phyloP scores from a whole-genome alignment of 345 rosid species.

The Aegle marmelos region DNA sequence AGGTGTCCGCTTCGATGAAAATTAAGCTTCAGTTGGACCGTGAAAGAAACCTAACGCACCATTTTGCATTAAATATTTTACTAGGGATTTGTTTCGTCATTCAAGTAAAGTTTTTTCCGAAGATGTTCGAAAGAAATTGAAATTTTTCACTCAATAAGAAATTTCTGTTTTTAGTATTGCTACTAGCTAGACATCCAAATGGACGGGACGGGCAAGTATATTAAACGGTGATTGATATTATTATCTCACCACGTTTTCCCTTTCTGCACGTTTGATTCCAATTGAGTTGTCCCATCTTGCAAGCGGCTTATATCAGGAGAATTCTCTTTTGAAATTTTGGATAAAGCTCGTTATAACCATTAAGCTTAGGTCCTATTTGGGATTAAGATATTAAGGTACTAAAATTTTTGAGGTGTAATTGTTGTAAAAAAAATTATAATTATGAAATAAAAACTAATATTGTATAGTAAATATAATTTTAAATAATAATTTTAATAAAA shows the following conservation, averaged over 20 bases:
- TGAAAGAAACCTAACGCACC: neutral
- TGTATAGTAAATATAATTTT: too few relatives aligned
- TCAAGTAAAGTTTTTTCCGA: neutral
- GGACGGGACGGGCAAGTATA: too few relatives aligned
- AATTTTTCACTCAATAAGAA: neutral
- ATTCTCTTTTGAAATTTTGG: neutral
- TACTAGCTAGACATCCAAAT: too few relatives aligned
- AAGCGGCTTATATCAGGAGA: neutral
- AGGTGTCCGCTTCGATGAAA: neutral
- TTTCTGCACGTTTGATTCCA: neutral
- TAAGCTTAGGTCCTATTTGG: too few relatives aligned
- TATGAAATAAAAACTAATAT: too few relatives aligned
- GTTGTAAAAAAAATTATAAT: too few relatives aligned
- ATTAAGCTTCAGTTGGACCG: neutral
- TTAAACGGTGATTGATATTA: neutral
- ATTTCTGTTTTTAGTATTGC: too few relatives aligned
- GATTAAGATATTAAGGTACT: too few relatives aligned
- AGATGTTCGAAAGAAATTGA: too few relatives aligned
- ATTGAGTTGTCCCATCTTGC: neutral
- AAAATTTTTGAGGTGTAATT: too few relatives aligned
- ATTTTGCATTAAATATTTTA: neutral
- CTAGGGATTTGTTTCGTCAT: neutral
- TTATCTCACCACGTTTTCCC: neutral
- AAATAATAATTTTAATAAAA: too few relatives aligned
- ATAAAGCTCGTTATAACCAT: too few relatives aligned